A percentile compares a stretch with the other conserved stretches of the same genome.
Conservation (phyloP, 345 rosid species). For the Eutrema japonicum region DNA sequence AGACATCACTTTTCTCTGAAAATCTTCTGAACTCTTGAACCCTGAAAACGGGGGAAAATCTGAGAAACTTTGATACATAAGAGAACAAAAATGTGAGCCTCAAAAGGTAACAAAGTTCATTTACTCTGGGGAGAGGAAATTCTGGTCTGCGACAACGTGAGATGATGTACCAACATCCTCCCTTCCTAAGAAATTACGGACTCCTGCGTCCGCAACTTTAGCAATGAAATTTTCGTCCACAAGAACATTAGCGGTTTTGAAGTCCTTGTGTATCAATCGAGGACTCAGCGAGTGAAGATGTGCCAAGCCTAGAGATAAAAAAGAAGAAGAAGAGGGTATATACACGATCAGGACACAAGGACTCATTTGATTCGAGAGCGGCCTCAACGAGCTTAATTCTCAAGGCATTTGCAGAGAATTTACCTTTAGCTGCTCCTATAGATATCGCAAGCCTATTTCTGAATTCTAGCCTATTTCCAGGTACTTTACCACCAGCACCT, state of each 20-base stretch:
- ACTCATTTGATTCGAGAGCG: slow-evolving; percentile 1
- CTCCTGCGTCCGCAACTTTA: slow-evolving; percentile 94
- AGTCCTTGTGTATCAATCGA: slow-evolving; percentile 81
- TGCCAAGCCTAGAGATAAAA: slow-evolving; percentile 69
- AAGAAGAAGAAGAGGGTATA: slow-evolving; percentile 25
- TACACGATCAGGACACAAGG: slow-evolving; percentile 38
- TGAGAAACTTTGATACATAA: slow-evolving; percentile 23
- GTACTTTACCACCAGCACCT: slow-evolving; percentile 68
- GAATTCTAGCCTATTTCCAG: slow-evolving; percentile 87
- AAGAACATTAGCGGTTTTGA: slow-evolving; percentile 90
- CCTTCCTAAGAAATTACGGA: slow-evolving; percentile 78
- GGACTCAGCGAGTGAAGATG: slow-evolving; percentile 89
- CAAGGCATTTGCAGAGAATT: slow-evolving; percentile 77
- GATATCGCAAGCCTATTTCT: slow-evolving; percentile 86
- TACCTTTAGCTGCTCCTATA: slow-evolving; percentile 98
- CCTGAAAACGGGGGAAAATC: slow-evolving; percentile 46
- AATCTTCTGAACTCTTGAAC: slow-evolving; percentile 81
- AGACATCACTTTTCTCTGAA: slow-evolving; percentile 89
- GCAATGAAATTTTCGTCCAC: slow-evolving; percentile 88
- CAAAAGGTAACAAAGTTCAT: slow-evolving; percentile 1
- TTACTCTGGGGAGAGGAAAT: slow-evolving; percentile 91
- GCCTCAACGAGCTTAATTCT: slow-evolving; percentile 47
- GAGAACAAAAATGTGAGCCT: neutral
- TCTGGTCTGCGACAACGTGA: slow-evolving; percentile 69
- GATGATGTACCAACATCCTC: slow-evolving; percentile 82